These are phyloP conservation scores for Eucalyptus sideroxylon DNA, from an alignment of 345 rosid species.

Conservation along the genomic window DNA sequence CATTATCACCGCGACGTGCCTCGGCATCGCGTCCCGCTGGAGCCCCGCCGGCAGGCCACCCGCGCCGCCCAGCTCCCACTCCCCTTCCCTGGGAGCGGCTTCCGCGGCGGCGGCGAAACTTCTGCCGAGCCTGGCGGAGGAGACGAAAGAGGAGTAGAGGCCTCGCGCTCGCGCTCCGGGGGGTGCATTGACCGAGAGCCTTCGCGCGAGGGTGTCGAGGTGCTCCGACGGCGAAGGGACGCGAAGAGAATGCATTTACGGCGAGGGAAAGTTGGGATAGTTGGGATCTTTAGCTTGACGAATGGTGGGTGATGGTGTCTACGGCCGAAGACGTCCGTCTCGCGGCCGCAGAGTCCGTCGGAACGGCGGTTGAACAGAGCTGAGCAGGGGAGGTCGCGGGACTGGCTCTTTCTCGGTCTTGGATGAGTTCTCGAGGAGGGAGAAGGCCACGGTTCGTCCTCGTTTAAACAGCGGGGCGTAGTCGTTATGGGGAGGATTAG, in stretches of 20 bases:
- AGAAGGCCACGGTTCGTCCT: background rate
- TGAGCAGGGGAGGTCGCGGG: background rate
- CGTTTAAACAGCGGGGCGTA: background rate
- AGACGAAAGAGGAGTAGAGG: background rate
- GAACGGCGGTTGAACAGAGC: background rate
- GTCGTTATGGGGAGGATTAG: background rate
- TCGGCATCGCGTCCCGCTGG: slow-evolving; percentile 37
- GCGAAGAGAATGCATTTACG: background rate
- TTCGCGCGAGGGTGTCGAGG: background rate
- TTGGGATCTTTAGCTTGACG: background rate
- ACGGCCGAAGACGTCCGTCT: background rate
- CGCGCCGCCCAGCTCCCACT: background rate
- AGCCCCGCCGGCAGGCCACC: slow-evolving; percentile 35
- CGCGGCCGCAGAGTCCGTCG: background rate
- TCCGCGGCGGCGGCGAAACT: background rate
- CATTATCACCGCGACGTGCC: slow-evolving; percentile 79
- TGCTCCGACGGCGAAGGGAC: background rate
- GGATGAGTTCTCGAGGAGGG: background rate
- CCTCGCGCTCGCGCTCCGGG: background rate
- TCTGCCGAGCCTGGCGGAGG: background rate
- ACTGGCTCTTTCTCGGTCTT: background rate
- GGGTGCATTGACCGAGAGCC: background rate
- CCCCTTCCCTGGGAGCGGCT: background rate
- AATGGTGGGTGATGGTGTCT: no score
- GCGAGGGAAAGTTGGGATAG: background rate